phyloP scores from a whole-genome alignment of 2,329 filamentous ascomycete genomes.

The Neopestalotiopsis clavispora region DNA sequence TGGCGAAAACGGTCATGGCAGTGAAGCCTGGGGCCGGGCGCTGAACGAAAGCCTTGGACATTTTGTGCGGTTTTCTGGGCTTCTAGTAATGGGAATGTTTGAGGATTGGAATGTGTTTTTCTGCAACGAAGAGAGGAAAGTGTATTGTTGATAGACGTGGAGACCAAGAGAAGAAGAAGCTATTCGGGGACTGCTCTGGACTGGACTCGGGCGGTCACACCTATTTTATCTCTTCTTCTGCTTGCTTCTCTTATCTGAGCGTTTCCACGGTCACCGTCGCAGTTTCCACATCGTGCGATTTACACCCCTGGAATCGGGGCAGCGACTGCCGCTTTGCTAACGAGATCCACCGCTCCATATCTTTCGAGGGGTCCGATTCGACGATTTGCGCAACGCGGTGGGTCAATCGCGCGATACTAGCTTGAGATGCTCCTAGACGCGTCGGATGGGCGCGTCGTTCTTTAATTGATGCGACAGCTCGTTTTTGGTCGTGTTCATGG shows the following conservation, averaged over 20 bases:
- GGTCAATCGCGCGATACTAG: neutral
- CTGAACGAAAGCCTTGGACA: constrained; percentile 53
- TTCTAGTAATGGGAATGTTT: neutral
- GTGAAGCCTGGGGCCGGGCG: constrained; percentile 54
- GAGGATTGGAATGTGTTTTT: neutral
- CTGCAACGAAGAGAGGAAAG: neutral
- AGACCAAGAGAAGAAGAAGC: neutral
- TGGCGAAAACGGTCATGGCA: constrained; percentile 54
- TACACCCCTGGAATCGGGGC: neutral
- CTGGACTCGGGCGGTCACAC: neutral
- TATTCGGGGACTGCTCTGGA: neutral
- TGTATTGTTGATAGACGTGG: neutral
- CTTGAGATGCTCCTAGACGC: neutral
- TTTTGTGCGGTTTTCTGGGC: constrained; percentile 26
- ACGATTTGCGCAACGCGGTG: neutral
- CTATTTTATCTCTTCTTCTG: neutral
- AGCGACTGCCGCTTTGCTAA: neutral
- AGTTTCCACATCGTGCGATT: constrained; percentile 12
- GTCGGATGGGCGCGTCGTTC: neutral
- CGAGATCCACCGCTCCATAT: neutral
- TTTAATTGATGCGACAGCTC: neutral
- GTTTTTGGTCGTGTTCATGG: neutral
- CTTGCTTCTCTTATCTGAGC: neutral
- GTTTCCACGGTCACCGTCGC: constrained; percentile 6
- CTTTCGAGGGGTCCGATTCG: neutral